Evolutionary conservation across 495 filamentous ascomycete genomes (phyloP).

Genomic region (Emericellopsis terricola): DNA sequence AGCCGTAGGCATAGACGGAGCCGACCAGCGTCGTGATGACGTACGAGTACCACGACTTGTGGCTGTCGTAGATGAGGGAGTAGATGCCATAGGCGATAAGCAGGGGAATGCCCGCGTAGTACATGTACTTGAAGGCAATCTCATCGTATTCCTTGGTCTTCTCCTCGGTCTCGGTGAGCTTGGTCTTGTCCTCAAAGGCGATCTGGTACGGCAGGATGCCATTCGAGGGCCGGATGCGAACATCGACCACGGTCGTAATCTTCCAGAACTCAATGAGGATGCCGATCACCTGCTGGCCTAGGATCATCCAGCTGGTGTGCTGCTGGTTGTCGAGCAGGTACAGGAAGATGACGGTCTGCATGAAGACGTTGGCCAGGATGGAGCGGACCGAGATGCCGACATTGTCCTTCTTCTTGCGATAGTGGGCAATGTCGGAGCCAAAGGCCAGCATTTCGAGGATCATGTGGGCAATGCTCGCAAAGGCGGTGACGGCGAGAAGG

Average conservation of each 20-base stretch:
- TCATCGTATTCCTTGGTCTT: conserved; percentile 98
- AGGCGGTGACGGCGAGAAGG: conserved; percentile 63
- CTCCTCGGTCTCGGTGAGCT: conserved; percentile 83
- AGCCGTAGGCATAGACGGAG: conserved; percentile 93
- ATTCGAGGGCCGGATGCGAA: conserved; percentile 54
- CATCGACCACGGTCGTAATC: conserved; percentile 90
- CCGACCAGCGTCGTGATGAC: conserved; percentile 81
- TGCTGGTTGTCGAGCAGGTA: conserved; percentile 97
- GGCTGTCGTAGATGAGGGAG: conserved; percentile 78
- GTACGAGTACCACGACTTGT: conserved; percentile 97
- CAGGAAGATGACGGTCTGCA: conserved; percentile 91
- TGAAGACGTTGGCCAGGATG: conserved; percentile 93
- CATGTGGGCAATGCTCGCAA: conserved; percentile 82
- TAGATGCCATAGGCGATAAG: conserved; percentile 79
- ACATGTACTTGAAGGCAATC: conserved; percentile 94
- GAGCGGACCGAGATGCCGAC: conserved; percentile 90
- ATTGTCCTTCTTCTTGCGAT: conserved; percentile 98
- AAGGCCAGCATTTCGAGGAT: conserved; percentile 92
- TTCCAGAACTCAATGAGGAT: conserved; percentile 97
- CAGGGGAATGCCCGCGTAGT: conserved; percentile 76
- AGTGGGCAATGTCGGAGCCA: conserved; percentile 93
- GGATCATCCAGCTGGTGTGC: conserved; percentile 97
- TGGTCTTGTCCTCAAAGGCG: conserved; percentile 90
- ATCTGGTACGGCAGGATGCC: conserved; percentile 66
- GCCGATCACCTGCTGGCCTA: conserved; percentile 80